A percentile compares a stretch with the other conserved stretches of the same genome.
Conservation (phyloP, 805 yeast genomes). For the Torulaspora franciscae region DNA sequence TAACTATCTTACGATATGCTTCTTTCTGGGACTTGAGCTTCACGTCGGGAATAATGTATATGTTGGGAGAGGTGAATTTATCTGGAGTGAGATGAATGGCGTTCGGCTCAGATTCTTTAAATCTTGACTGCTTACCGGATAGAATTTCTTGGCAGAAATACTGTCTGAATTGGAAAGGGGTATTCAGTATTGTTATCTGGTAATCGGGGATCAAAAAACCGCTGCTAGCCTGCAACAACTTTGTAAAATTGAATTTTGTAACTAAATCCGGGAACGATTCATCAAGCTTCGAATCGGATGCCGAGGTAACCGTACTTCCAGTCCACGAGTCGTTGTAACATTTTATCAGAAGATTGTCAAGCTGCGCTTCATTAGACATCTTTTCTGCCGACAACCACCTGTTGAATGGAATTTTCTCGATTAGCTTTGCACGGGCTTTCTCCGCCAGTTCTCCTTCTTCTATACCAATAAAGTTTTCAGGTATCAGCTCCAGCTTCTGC, state of each 20-base stretch:
- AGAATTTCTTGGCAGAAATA: constrained; percentile 30
- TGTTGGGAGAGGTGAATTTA: constrained; percentile 55
- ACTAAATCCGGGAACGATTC: constrained; percentile 28
- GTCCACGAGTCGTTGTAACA: constrained; percentile 7
- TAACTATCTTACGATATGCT: constrained; percentile 44
- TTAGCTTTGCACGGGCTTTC: constrained; percentile 9
- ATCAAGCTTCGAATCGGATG: constrained; percentile 7
- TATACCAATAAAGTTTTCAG: constrained; percentile 32
- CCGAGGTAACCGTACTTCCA: neutral
- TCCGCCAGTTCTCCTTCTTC: constrained; percentile 21
- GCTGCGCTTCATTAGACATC: constrained; percentile 24
- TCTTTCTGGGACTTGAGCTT: constrained; percentile 43
- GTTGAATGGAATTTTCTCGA: constrained; percentile 31
- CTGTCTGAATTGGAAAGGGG: constrained; percentile 29
- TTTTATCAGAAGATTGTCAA: constrained; percentile 25
- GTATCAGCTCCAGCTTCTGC: constrained; percentile 26
- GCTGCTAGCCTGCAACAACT: constrained; percentile 34
- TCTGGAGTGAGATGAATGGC: constrained; percentile 58
- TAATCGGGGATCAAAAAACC: constrained; percentile 40
- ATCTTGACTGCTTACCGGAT: constrained; percentile 35
- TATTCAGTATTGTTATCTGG: constrained; percentile 31
- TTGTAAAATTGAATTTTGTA: constrained; percentile 37
- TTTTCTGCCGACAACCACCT: constrained; percentile 34
- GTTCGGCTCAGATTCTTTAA: constrained; percentile 66
- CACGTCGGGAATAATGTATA: constrained; percentile 50